Percentiles rank a stretch among this genome's conserved stretches.
Conservation (phyloP, 176 grass and related monocot species). For the Avena atlantica region DNA sequence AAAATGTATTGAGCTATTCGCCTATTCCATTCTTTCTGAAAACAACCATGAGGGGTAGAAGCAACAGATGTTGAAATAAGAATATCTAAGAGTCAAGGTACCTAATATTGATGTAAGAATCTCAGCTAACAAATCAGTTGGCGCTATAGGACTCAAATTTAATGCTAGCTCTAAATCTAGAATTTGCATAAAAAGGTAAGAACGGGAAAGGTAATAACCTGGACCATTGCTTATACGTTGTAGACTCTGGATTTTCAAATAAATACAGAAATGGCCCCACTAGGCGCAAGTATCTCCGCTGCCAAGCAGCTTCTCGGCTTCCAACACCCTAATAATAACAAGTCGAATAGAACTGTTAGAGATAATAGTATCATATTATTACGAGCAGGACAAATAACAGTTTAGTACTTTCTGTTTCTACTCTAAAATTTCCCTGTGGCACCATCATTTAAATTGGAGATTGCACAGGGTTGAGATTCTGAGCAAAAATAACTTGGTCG, state of each 20-base stretch:
- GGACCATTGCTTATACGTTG: slow-evolving; percentile 88
- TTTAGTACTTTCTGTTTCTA: slow-evolving; percentile 9
- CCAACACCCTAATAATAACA: slow-evolving; percentile 85
- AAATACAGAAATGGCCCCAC: slow-evolving; percentile 92
- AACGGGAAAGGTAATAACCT: slow-evolving; percentile 61
- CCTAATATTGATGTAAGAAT: neutral
- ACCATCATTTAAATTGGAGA: neutral
- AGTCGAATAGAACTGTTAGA: slow-evolving; percentile 7
- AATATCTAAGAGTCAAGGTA: slow-evolving; percentile 20
- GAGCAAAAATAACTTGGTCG: neutral
- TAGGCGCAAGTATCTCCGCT: slow-evolving; percentile 79
- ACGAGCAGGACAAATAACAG: neutral
- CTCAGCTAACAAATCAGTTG: slow-evolving; percentile 24
- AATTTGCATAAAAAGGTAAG: slow-evolving; percentile 27
- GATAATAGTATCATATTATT: neutral
- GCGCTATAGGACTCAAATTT: slow-evolving; percentile 25
- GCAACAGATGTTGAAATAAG: slow-evolving; percentile 6
- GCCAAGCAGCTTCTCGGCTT: slow-evolving; percentile 90
- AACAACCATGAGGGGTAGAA: slow-evolving; percentile 5
- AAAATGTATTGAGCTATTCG: slow-evolving; percentile 14
- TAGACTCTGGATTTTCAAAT: slow-evolving; percentile 79
- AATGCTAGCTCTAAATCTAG: slow-evolving; percentile 25
- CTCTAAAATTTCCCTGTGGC: neutral
- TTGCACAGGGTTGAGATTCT: neutral
- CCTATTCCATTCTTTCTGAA: neutral